These are phyloP conservation scores for Colletotrichum graminicola DNA, from an alignment of 2,329 filamentous ascomycete genomes.

Conservation along the genomic window DNA sequence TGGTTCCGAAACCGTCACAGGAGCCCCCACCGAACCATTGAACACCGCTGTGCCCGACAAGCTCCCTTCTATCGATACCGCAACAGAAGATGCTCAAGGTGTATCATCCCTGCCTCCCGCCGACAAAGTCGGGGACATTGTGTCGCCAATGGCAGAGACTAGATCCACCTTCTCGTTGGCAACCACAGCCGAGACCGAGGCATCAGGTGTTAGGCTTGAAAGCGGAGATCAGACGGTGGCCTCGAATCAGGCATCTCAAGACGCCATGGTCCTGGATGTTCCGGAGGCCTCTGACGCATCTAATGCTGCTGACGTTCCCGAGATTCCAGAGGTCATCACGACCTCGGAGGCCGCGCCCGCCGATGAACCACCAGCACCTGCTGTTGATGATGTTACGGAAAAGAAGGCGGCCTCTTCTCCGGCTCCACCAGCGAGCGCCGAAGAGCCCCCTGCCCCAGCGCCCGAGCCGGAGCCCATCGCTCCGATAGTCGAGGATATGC, in stretches of 20 bases:
- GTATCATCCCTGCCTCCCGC: conserved; percentile 31
- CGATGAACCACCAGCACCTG: conserved; percentile 14
- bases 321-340: conserved; percentile 7
- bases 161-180: conserved; percentile 35
- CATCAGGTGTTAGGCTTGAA: conserved; percentile 29
- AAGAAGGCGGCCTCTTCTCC: conserved; percentile 14
- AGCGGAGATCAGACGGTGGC: conserved; percentile 31
- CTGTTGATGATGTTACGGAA: conserved; percentile 12
- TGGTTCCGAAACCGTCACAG: conserved; percentile 11
- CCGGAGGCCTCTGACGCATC: conserved; percentile 6
- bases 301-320: neutral
- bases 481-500: conserved; percentile 8
- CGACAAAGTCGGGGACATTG: conserved; percentile 38
- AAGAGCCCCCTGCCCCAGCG: conserved; percentile 9
- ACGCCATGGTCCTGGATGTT: conserved; percentile 30
- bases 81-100: conserved; percentile 24
- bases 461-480: conserved; percentile 16
- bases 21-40: conserved; percentile 3
- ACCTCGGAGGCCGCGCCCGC: conserved; percentile 6
- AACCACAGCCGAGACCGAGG: conserved; percentile 38
- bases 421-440: neutral
- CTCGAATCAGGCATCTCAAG: conserved; percentile 25
- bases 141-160: conserved; percentile 37
- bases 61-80: conserved; percentile 14
- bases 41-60: conserved; percentile 8